Conservation (phyloP, 208 protist genomes). For the Trichomonas vaginalis region DNA sequence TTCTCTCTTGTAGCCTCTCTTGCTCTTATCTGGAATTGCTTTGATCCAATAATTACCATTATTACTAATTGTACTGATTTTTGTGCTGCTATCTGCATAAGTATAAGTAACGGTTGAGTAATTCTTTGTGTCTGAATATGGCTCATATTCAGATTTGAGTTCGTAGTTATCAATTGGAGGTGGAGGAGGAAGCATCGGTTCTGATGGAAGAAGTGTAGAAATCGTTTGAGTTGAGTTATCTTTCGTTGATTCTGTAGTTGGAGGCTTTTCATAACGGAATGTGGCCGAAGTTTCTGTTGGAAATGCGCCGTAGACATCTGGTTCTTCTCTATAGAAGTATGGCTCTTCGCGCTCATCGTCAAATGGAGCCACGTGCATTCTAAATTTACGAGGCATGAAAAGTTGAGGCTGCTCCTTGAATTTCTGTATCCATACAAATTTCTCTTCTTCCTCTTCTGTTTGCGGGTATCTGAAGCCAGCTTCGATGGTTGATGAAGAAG, state of each 20-base stretch:
- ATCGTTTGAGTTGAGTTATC: too few relatives aligned
- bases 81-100: too few relatives aligned
- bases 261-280: too few relatives aligned
- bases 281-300: neutral
- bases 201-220: too few relatives aligned
- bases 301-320: neutral
- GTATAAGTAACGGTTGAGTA: too few relatives aligned
- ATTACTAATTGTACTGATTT: too few relatives aligned
- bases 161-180: too few relatives aligned
- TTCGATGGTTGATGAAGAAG: neutral
- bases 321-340: neutral
- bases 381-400: neutral
- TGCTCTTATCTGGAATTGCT: neutral
- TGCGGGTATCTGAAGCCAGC: neutral
- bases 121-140: too few relatives aligned
- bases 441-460: neutral
- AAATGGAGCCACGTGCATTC: neutral
- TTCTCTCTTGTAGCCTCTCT: neutral
- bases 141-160: too few relatives aligned
- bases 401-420: neutral
- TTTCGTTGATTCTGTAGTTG: too few relatives aligned
- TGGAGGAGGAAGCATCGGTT: too few relatives aligned
- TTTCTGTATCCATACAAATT: neutral
- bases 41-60: neutral
- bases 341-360: neutral